Base-by-base conservation (phyloP, 768 basidiomycete species). In the Mycena rosella region DNA sequence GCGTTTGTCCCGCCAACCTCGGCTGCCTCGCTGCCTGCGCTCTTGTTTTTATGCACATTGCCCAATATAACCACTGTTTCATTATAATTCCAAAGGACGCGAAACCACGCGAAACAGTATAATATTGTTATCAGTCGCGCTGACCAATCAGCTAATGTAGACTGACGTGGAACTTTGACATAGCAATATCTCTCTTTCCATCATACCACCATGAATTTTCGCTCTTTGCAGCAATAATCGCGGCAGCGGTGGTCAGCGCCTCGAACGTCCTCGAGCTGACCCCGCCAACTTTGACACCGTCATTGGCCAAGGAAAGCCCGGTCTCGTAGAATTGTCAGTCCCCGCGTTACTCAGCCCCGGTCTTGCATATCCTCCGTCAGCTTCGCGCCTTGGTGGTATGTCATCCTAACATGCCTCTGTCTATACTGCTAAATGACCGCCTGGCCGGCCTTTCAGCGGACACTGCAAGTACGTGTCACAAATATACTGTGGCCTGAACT, bases 291-390 rank as follows among this genome's bases (percentile, higher is more conserved):
- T 7, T 7, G 34, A 36, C 34, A 36, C 34, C 8, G 15, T 15
- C 34, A 36, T 97, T 74, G 96, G 95, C 55, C 80, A 91, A 63
- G 94, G 91, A 60, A 93, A 88, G 74, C 91, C 94, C 61, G 94
- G 91, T 73, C 85, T 96, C 36, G 94, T 97, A 27, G 95, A 96
- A 81, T 96, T 97, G 95, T 96, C 74, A 79, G 95, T 86, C 27
- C 5, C 44, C 32, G 24, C 15, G 18, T 45, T 71, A 52, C 18
- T 42, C 27, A 29, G 17, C 36, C 45, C 24, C 5, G 22, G 3
- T 22, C 32, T 22, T 24, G 22, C 60, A 67, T 69, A 61, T 22
- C 30, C 27, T 7, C 29, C 22, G 8, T 1, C 47, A 96, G 94
- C 79, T 95, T 91, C 72, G 94, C 94, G 20, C 91, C 94, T 11